These are phyloP conservation scores for Stagonosporopsis vannaccii DNA, from an alignment of 2,329 filamentous ascomycete genomes.

Conservation along the genomic window DNA sequence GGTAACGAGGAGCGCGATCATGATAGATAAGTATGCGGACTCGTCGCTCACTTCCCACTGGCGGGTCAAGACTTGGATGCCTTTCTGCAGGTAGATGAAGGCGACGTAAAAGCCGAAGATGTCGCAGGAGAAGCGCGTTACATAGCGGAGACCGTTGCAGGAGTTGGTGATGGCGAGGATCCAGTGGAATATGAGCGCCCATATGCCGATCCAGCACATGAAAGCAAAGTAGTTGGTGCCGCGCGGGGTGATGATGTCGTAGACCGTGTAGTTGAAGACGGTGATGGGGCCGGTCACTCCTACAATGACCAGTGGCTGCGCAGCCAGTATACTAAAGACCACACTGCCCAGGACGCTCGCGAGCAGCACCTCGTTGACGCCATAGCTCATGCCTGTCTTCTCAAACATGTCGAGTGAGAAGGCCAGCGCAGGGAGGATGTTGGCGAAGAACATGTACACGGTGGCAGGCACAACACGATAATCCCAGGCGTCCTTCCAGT, in stretches of 20 bases:
- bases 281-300: constrained; percentile 92
- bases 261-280: constrained; percentile 93
- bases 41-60: constrained; percentile 69
- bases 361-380: constrained; percentile 90
- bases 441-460: constrained; percentile 94
- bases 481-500: constrained; percentile 88
- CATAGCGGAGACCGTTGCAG: constrained; percentile 87
- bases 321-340: constrained; percentile 80
- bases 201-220: constrained; percentile 92
- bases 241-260: constrained; percentile 80
- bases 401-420: constrained; percentile 95
- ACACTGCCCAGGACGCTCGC: constrained; percentile 82
- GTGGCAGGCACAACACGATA: constrained; percentile 88
- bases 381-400: constrained; percentile 83
- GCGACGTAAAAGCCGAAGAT: constrained; percentile 95
- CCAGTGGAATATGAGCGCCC: constrained; percentile 87
- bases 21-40: constrained; percentile 79
- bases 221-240: constrained; percentile 86
- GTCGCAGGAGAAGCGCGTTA: constrained; percentile 90
- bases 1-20: constrained; percentile 78
- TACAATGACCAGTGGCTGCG: constrained; percentile 88
- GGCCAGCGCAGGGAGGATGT: constrained; percentile 85
- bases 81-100: constrained; percentile 90
- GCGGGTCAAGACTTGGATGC: constrained; percentile 81
- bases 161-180: constrained; percentile 82